These are phyloP conservation scores for Candida methanosorbosa DNA, from an alignment of 805 yeast species.

Conservation along the genomic window DNA sequence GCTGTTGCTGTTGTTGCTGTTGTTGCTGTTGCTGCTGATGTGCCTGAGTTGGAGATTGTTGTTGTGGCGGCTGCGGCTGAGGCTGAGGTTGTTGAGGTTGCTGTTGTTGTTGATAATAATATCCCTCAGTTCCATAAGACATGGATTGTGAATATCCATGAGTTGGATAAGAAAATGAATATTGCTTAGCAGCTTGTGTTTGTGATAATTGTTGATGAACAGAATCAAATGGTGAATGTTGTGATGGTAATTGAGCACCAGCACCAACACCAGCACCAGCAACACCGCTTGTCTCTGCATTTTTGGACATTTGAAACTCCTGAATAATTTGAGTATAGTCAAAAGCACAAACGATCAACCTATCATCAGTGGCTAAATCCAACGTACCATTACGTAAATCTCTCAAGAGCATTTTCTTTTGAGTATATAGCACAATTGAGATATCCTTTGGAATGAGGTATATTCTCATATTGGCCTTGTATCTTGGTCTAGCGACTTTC, in stretches of 20 bases:
- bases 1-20: no score
- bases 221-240: no score
- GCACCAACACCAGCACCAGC: neutral
- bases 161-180: no score
- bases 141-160: no score
- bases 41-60: neutral
- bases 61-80: neutral
- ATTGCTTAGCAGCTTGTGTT: no score
- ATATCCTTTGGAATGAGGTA: slow-evolving; percentile 38
- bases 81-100: neutral
- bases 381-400: slow-evolving; percentile 43
- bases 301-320: slow-evolving; percentile 3
- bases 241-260: no score
- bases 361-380: slow-evolving; percentile 20
- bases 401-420: slow-evolving; percentile 40
- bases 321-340: slow-evolving; percentile 12
- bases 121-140: no score
- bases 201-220: no score
- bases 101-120: neutral
- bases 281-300: no score
- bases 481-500: slow-evolving; percentile 52
- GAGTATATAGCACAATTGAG: slow-evolving; percentile 36
- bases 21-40: neutral
- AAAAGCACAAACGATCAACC: slow-evolving; percentile 23
- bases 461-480: slow-evolving; percentile 56